Conservation (phyloP, 495 filamentous ascomycete genomes). For the Neurospora sp. region DNA sequence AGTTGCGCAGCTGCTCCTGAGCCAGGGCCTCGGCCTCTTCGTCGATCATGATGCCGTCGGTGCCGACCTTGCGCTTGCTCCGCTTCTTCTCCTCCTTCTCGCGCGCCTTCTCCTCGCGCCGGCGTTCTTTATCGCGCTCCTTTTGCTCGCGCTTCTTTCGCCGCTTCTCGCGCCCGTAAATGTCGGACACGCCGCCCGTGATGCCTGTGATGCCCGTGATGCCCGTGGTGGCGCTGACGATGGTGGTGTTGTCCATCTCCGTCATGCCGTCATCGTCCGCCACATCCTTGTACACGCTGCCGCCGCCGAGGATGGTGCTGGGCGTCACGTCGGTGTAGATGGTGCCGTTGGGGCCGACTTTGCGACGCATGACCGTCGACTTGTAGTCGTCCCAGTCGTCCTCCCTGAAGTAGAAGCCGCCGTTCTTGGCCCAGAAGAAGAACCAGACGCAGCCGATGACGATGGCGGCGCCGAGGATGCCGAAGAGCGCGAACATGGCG, state of each 20-base stretch:
- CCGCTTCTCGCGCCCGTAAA: conserved; percentile 34
- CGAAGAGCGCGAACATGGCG: conserved; percentile 75
- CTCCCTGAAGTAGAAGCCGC: conserved; percentile 76
- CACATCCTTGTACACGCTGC: conserved; percentile 53
- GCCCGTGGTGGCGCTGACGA: conserved; percentile 29
- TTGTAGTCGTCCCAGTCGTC: conserved; percentile 98
- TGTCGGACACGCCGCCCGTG: conserved; percentile 36
- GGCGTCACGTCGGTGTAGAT: conserved; percentile 71
- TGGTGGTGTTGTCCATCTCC: conserved; percentile 28
- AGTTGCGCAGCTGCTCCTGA: conserved; percentile 47
- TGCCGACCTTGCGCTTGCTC: conserved; percentile 32
- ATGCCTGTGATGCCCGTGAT: conserved; percentile 42
- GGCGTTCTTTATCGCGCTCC: conserved; percentile 37
- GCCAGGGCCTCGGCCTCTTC: conserved; percentile 61
- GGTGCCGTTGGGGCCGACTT: conserved; percentile 69
- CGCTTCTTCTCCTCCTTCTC: conserved; percentile 37
- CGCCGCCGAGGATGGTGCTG: conserved; percentile 70
- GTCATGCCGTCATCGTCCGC: conserved; percentile 48
- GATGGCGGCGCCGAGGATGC: conserved; percentile 67
- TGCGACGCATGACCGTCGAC: conserved; percentile 84
- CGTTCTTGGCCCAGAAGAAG: conserved; percentile 97
- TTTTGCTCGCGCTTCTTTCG: conserved; percentile 41
- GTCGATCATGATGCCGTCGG: conserved; percentile 38
- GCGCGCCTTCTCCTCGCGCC: conserved; percentile 30
- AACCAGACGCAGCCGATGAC: conserved; percentile 81